Conservation (phyloP, 2,329 filamentous ascomycete species). For the Esteya vermicola region DNA sequence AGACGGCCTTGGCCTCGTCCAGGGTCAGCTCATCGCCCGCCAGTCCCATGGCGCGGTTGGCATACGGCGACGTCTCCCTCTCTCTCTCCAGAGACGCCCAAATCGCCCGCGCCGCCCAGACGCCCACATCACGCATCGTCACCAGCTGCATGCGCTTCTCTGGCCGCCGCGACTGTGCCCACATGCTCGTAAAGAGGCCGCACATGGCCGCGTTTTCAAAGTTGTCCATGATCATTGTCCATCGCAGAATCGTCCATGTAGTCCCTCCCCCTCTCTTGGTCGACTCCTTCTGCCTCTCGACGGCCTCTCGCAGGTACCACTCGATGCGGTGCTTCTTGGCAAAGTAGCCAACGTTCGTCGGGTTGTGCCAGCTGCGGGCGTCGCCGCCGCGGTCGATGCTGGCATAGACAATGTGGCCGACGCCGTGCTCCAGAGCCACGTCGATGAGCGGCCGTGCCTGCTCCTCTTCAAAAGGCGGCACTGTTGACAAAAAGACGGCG, state of each 20-base stretch:
- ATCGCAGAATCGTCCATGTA: slow-evolving; percentile 24
- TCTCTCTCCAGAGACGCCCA: slow-evolving; percentile 9
- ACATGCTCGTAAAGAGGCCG: slow-evolving; percentile 18
- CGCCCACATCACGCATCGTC: slow-evolving; percentile 23
- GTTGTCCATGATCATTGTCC: slow-evolving; percentile 26
- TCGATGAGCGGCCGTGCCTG: slow-evolving; percentile 22
- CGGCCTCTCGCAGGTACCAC: slow-evolving; percentile 31
- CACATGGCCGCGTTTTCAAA: slow-evolving; percentile 19
- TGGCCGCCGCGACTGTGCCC: slow-evolving; percentile 13
- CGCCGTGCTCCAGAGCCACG: slow-evolving; percentile 17
- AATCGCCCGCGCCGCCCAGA: slow-evolving; percentile 19
- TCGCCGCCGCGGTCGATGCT: slow-evolving; percentile 19
- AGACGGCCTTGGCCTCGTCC: slow-evolving; percentile 16
- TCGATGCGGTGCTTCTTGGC: slow-evolving; percentile 42
- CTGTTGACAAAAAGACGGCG: slow-evolving; percentile 20
- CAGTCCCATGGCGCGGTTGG: slow-evolving; percentile 18
- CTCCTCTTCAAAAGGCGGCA: slow-evolving; percentile 18
- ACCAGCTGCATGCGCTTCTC: slow-evolving; percentile 21
- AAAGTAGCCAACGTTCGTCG: slow-evolving; percentile 16
- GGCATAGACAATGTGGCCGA: slow-evolving; percentile 16
- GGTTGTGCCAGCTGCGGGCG: slow-evolving; percentile 14
- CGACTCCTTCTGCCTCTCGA: no score
- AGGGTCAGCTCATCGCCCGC: slow-evolving; percentile 20
- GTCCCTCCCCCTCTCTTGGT: slow-evolving; percentile 8
- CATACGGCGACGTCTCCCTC: slow-evolving; percentile 15